Conservation (phyloP, 148 eudicot species). For the Heliosperma pusillum region DNA sequence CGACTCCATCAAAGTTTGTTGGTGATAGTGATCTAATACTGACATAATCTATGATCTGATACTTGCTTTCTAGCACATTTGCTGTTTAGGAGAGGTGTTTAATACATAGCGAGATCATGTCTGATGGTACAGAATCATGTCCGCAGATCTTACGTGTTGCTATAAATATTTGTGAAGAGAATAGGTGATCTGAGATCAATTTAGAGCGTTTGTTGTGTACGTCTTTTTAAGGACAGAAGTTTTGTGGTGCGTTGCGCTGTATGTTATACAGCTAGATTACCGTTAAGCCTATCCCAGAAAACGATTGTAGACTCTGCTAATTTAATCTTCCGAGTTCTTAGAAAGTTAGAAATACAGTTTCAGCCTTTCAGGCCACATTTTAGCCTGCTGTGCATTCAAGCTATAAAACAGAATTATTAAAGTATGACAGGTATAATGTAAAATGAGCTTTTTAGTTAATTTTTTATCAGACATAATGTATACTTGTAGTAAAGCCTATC, state of each 20-base stretch:
- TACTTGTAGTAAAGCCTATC: neutral
- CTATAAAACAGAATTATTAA: neutral
- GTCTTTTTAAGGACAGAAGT: neutral
- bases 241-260: neutral
- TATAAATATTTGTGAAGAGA: neutral
- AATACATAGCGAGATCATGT: neutral
- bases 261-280: neutral
- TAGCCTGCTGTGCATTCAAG: neutral
- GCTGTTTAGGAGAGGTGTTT: neutral
- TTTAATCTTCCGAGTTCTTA: no score
- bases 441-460: neutral
- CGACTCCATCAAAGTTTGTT: no score
- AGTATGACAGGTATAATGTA: neutral
- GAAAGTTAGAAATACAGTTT: neutral
- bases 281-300: neutral
- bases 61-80: neutral
- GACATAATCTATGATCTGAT: neutral
- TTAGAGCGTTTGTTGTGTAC: neutral
- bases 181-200: neutral
- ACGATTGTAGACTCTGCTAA: neutral
- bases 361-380: neutral
- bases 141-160: neutral
- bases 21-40: no score
- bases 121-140: neutral
- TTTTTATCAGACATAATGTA: neutral